These are phyloP conservation scores for Heteromeles arbutifolia DNA, from an alignment of 306 rosid species.

Conservation along the genomic window DNA sequence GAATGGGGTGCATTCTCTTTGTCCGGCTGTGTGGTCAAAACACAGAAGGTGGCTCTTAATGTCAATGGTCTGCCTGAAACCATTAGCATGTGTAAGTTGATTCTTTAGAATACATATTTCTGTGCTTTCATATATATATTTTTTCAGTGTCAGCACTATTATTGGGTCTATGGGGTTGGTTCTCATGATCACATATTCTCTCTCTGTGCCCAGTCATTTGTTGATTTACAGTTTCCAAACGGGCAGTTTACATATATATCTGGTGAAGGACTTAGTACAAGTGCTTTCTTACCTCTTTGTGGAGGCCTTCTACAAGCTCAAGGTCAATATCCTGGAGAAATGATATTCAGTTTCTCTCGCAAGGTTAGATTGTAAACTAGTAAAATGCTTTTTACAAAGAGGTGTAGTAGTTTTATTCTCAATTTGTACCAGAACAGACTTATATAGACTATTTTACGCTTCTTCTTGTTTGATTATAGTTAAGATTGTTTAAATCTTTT, in stretches of 20 bases:
- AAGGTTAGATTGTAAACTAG: constrained; percentile 51
- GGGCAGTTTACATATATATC: constrained; percentile 92
- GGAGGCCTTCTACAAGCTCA: constrained; percentile 99
- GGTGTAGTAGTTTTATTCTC: not conserved
- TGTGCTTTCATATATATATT: not conserved
- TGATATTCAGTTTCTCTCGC: constrained; percentile 95
- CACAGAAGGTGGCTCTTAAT: constrained; percentile 95
- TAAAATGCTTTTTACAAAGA: not conserved
- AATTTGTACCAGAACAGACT: not conserved
- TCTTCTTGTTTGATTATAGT: constrained; percentile 6
- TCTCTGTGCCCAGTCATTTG: constrained; percentile 63
- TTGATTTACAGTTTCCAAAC: constrained; percentile 95
- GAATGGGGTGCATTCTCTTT: constrained; percentile 96
- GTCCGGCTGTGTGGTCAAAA: constrained; percentile 99
- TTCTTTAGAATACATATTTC: constrained; percentile 8
- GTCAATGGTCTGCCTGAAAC: constrained; percentile 95
- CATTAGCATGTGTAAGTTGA: constrained; percentile 87
- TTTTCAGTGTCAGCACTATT: constrained; percentile 1
- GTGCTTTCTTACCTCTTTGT: constrained; percentile 77
- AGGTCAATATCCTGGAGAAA: constrained; percentile 99
- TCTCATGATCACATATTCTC: not conserved
- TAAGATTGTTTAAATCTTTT: constrained; percentile 15
- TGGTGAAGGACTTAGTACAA: constrained; percentile 87
- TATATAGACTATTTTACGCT: not conserved
- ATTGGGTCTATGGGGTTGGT: constrained; percentile 2